phyloP scores from a whole-genome alignment of 73 alveolate genomes.

The Halteria grandinella region DNA sequence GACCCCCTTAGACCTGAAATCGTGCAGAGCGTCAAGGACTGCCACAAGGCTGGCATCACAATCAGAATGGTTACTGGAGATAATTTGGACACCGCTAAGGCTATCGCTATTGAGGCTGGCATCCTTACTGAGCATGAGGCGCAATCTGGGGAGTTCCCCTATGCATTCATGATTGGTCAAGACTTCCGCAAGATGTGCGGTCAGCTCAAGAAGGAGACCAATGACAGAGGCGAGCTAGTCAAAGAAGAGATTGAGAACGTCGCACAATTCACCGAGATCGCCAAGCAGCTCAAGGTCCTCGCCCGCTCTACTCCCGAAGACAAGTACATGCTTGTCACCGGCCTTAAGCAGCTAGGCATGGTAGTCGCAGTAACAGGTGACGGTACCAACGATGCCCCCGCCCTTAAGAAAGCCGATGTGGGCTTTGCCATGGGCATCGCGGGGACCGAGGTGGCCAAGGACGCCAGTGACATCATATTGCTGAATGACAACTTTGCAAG shows the following conservation, averaged over 20 bases:
- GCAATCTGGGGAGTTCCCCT: slow-evolving; percentile 41
- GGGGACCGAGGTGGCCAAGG: slow-evolving; percentile 97
- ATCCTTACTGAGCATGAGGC: slow-evolving; percentile 39
- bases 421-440: slow-evolving; percentile 85
- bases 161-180: slow-evolving; percentile 90
- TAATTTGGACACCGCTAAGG: slow-evolving; percentile 93
- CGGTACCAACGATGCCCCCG: slow-evolving; percentile 98
- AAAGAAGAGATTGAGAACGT: slow-evolving; percentile 72
- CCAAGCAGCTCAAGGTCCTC: slow-evolving; percentile 81
- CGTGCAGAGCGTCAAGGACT: slow-evolving; percentile 69
- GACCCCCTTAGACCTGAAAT: slow-evolving; percentile 94
- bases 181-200: slow-evolving; percentile 74
- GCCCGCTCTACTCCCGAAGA: slow-evolving; percentile 96
- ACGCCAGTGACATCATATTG: slow-evolving; percentile 92
- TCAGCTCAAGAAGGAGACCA: slow-evolving; percentile 45
- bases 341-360: slow-evolving; percentile 84
- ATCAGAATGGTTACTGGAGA: slow-evolving; percentile 99
- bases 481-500: slow-evolving; percentile 94
- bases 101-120: slow-evolving; percentile 93
- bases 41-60: slow-evolving; percentile 90
- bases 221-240: slow-evolving; percentile 43
- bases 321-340: slow-evolving; percentile 90
- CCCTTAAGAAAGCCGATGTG: slow-evolving; percentile 89
- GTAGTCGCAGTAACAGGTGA: slow-evolving; percentile 99
- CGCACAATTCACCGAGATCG: slow-evolving; percentile 76